Base-by-base conservation (phyloP, 148 eudicot species). In the Arctostaphylos glauca region DNA sequence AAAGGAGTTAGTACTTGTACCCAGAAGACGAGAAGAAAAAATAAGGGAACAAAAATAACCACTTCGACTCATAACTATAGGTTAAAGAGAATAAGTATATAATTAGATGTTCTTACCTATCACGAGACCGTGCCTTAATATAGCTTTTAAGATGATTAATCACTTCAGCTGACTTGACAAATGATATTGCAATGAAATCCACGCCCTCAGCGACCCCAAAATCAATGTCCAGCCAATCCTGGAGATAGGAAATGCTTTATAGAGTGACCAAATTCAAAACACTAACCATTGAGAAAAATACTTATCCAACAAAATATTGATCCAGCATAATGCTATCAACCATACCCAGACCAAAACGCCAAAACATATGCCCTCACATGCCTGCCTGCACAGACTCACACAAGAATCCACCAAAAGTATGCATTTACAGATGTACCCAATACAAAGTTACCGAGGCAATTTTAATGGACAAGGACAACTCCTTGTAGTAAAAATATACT, bases 191-290 rank as follows among this genome's bases (percentile, higher is more conserved):
- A 83, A 95, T 94, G 81, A 95, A 94, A 86, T 95, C 98, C 80
- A 95, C 98, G 79, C 98, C 98, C 85, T 95, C 96, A 44, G 98
- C 89, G 78, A 95, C 90, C 81, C 98, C 98, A 82, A 95, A 95
- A 83, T 95, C 98, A 80, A 95, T 95, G 88, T 95, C 98, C 90
- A 95, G 84, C 98, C 98, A 95, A 88, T 95, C 98, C 98, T 95
- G 93, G 84, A 81, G 74, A 71, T 83, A 81, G n/a, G 77, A 75
- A 85, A 83, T 55, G 79, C 58, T 54, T 44, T 50, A 86, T 50
- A 86, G 12, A 15, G 52, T 79, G 52, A 89, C 70, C 47, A 38
- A 78, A 77, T 50, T 78, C 55, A 66, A 14, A 38, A 43, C 73
- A 54, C 74, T 62, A 16, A 31, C 75, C 48, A 25, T 47, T 2